Base-by-base conservation (phyloP, 768 basidiomycete species). In the Tulasnella sp. region DNA sequence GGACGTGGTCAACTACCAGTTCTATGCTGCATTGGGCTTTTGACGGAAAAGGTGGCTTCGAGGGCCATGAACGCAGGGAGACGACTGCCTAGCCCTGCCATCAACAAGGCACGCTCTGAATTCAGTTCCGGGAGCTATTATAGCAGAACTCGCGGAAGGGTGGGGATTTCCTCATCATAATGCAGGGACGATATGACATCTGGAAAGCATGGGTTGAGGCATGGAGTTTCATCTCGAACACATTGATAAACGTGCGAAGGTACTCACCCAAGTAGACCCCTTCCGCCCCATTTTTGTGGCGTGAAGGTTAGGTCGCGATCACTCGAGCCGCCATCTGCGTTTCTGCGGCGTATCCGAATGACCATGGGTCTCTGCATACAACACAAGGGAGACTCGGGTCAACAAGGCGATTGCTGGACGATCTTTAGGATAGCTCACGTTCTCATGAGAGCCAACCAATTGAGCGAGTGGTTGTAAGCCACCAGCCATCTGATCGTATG, bases 281-380 rank as follows among this genome's bases (percentile, higher is more conserved):
- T 75, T 9, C 92, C 92, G 62, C 89, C 90, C 92, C 92, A 96
- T 59, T 76, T 79, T 51, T 80, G 70, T 4, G 90, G 89, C 2
- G 74, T 83, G 44, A 92, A 72, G n/a, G 70, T 76, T 59, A 90
- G 65, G 19, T 72, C 73, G 12, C 31, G 4, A 21, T 12, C 21
- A 19, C 11, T 7, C 17, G 17, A 30, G 17, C 7, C 15, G 4
- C 27, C n/a, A 3, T 55, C 21, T 30, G 24, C 41, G 10, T 29
- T 58, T 22, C 52, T 63, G 49, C 4, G 55, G 38, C 8, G 51
- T 44, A 41, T 66, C 49, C 41, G 63, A 45, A 11, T 66, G 56
- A 17, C 65, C 43, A 25, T 68, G 17, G 29, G 56, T 49, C 48
- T 66, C 42, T 24, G 62, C 25, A 27, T 15, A n/a, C 12, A 41